Base-by-base conservation (phyloP, 106 monocot species). In the Dioscorea zingiberensis region DNA sequence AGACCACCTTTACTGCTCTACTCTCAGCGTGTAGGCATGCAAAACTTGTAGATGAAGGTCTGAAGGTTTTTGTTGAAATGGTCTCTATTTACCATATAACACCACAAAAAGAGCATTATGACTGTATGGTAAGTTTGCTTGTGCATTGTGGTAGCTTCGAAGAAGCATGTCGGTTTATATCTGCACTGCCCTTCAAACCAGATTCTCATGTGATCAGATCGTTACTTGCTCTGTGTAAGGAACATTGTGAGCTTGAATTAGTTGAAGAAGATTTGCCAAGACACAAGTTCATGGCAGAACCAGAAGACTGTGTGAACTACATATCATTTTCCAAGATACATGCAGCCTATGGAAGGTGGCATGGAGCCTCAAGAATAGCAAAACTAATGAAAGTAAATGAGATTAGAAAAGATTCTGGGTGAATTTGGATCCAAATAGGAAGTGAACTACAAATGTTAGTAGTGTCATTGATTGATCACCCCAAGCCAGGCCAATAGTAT, bases 61-160 rank as follows among this genome's bases (percentile, higher is more conserved):
- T 79, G 5, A n/a, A 69, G 14, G 16, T 74, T 54, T 79, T 79
- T 63, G 25, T 24, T 29, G 69, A 69, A 15, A 79, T 74, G 79
- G 59, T 58, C 23, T 58, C 48, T 13, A 32, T 26, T 12, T 68
- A 58, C 58, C 30, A 27, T 23, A 18, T 73, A 12, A 51, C 14
- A 16, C 63, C 73, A 12, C 10, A 27, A 11, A 69, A 69, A 19
- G 79, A 73, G 58, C 72, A 79, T 38, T 73, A 58, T 25, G 69
- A 58, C 25, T 79, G 65, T 59, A 28, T 79, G 26, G 32, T 63
- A 17, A 21, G 16, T 51, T 53, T 79, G 2, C 64, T 79, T 22
- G 44, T 61, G 16, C 47, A 67, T 12, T 62, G 23, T 51, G 73
- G 73, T 28, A 49, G 46, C 55, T 47, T 73, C 24, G n/a, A 69